Evolutionary conservation across 768 basidiomycete species (phyloP).

Genomic region (Naganishia friedmannii): DNA sequence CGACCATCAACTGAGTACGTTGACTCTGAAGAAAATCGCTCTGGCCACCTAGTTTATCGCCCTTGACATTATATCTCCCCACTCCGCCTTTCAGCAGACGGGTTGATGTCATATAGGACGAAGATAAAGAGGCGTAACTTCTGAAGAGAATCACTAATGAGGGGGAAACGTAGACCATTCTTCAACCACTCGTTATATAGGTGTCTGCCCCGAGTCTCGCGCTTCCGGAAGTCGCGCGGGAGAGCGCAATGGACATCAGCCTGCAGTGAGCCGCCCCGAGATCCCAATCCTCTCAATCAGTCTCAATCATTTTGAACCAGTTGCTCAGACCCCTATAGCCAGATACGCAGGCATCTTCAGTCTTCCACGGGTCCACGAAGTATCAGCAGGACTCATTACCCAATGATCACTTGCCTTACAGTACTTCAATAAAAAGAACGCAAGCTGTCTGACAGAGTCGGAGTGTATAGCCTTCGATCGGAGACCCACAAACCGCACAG

Average conservation of each 20-base stretch:
- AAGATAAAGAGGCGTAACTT: conserved; percentile 25
- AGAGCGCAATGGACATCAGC: not conserved
- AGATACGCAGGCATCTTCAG: too few relatives aligned
- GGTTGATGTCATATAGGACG: conserved; percentile 10
- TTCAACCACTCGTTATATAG: not conserved
- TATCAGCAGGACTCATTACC: not conserved
- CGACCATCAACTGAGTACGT: conserved; percentile 18
- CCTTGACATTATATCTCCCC: conserved; percentile 6
- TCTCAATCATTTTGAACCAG: not conserved
- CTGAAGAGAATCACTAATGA: not conserved
- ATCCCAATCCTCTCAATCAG: not conserved
- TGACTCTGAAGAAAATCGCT: conserved; percentile 12
- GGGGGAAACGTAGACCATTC: not conserved
- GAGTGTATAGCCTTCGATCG: not conserved
- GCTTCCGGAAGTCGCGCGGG: too few relatives aligned
- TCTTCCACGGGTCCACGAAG: too few relatives aligned
- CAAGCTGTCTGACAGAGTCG: not conserved
- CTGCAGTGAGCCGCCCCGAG: not conserved
- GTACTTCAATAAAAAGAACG: not conserved
- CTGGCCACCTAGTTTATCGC: conserved; percentile 26
- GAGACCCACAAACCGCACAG: not conserved
- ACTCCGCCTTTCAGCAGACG: conserved; percentile 4
- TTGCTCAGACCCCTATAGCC: not conserved
- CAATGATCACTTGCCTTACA: not conserved
- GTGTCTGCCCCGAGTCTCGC: not conserved